Evolutionary conservation across 129 eudicot genomes (phyloP).

Genomic region (sunflower (Helianthus annuus)): HanXRQr2.0-SUNRISE NC_035433.2:76809829-76810328

Average conservation of each 20-base stretch:
- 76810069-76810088: conserved; percentile 56
- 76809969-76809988: conserved; percentile 86
- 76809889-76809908: not conserved
- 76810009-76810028: conserved; percentile 49
- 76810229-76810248: no score
- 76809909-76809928: not conserved
- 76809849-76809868: conserved; percentile 2
- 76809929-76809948: conserved; percentile 58
- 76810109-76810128: conserved; percentile 51
- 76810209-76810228: no score
- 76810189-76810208: no score
- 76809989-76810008: conserved; percentile 72
- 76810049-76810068: conserved; percentile 71
- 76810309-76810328: no score
- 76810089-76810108: conserved; percentile 42
- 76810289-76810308: no score
- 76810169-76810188: not conserved
- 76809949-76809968: conserved; percentile 97
- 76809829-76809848: no score
- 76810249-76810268: no score
- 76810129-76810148: conserved; percentile 6
- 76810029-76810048: conserved; percentile 55
- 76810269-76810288: no score
- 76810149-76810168: not conserved
- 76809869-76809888: not conserved